Evolutionary conservation across 2,329 filamentous ascomycete genomes (phyloP).

Genomic region (Exserohilum rostratum): DNA sequence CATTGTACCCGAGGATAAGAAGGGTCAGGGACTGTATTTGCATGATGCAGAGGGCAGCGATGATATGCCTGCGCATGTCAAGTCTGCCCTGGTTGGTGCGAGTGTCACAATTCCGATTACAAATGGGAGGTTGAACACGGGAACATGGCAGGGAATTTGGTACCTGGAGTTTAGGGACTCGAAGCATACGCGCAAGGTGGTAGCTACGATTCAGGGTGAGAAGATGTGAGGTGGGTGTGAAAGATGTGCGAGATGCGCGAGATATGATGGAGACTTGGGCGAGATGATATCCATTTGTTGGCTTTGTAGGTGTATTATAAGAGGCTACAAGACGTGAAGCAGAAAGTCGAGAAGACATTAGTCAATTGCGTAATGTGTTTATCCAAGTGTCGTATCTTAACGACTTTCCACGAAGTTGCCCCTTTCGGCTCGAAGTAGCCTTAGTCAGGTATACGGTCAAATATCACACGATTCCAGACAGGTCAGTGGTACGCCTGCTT

Average conservation of each 20-base stretch:
- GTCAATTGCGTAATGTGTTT: background rate
- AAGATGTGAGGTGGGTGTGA: conserved; percentile 58
- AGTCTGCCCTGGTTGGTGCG: conserved; percentile 85
- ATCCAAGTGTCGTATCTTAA: background rate
- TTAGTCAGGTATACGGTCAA: background rate
- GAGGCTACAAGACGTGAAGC: background rate
- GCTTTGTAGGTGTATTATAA: background rate
- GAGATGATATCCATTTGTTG: background rate
- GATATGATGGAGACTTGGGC: background rate
- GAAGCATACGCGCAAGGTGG: conserved; percentile 79
- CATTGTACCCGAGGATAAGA: conserved; percentile 79
- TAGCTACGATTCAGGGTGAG: conserved; percentile 95
- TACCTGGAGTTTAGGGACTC: conserved; percentile 84
- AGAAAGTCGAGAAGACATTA: background rate
- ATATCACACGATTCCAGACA: background rate
- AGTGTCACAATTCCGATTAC: conserved; percentile 90
- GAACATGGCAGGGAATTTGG: conserved; percentile 90
- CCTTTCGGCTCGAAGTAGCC: background rate
- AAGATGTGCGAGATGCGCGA: no score
- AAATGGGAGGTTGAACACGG: conserved; percentile 75
- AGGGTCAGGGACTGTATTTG: conserved; percentile 67
- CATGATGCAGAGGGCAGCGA: conserved; percentile 87
- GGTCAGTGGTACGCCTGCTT: background rate
- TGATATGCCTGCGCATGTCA: conserved; percentile 97
- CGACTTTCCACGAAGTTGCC: background rate